Evolutionary conservation across 768 basidiomycete genomes (phyloP), one percentile per base, ranked within the genome.

Genomic region (Mycena venus): DNA sequence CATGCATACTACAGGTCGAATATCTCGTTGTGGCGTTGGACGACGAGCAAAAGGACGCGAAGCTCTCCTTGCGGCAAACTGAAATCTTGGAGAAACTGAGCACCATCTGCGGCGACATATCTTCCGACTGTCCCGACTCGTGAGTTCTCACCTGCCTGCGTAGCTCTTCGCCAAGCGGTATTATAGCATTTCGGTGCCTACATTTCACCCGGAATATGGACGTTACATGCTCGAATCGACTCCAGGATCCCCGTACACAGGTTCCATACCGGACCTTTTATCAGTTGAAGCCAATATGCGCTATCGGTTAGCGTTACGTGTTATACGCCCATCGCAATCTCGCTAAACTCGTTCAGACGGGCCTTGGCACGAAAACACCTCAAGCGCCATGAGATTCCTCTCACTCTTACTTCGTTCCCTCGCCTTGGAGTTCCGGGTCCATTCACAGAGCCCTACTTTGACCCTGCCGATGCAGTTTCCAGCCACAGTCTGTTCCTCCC

Each of bases 191-290:
- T 87, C 92, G 3, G 90, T 96, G 29, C 98, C 98, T 2, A 94
- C 93, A 15, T 99, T 97, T 80, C 98, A 99, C 81, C 98, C 98
- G 21, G 98, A 99, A 84, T 99, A 99, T 85, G 98, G 98, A 47
- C 91, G 97, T 44, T 99, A 95, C 86, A 99, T 99, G 98, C 89
- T 99, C 64, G 98, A 99, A 82, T 96, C 96, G 3, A 99, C 98
- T 0, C 98, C 98, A 0, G 98, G 98, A 3, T 92, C 93, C 60
- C 98, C 98, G 2, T 99, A 99, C 85, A 94, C 95, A 7, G 96
- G 96, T 12, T 93, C 91, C 19, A 91, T 99, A 47, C 88, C 89
- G 29, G 96, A 98, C 82, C 89, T 99, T 23, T 87, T 99, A 42
- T 90, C 93, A 7, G 97, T 99, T 7, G 98, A 99, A 85, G 85